phyloP scores from a whole-genome alignment of 805 yeast species.

The Spathaspora arborariae region DNA sequence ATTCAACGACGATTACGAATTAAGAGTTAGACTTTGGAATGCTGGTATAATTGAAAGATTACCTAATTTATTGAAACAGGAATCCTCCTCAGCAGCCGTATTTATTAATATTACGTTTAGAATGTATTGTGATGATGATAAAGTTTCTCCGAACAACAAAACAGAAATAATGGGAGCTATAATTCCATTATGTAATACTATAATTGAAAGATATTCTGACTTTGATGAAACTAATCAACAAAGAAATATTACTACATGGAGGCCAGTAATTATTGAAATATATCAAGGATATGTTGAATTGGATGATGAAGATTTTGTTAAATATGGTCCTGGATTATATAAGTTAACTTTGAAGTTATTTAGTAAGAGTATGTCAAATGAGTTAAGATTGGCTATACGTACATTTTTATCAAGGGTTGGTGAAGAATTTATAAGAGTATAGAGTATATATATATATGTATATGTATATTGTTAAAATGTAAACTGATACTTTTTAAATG shows the following conservation, averaged over 20 bases:
- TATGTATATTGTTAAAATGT: too few relatives aligned
- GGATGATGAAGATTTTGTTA: constrained; percentile 65
- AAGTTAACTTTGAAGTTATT: constrained; percentile 54
- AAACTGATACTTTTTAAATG: too few relatives aligned
- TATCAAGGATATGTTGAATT: constrained; percentile 77
- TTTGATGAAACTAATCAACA: constrained; percentile 77
- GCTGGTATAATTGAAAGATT: constrained; percentile 89
- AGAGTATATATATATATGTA: not conserved
- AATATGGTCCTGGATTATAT: constrained; percentile 58
- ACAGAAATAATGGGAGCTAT: constrained; percentile 49
- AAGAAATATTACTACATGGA: constrained; percentile 79
- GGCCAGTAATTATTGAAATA: constrained; percentile 88
- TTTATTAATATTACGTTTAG: constrained; percentile 77
- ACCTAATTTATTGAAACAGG: constrained; percentile 90
- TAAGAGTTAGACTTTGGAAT: constrained; percentile 85
- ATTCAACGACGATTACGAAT: constrained; percentile 84
- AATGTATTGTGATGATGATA: constrained; percentile 64
- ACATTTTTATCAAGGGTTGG: constrained; percentile 55
- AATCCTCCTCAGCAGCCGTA: constrained; percentile 84
- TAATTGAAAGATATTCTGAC: constrained; percentile 64
- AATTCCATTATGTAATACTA: constrained; percentile 64
- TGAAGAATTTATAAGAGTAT: constrained; percentile 17
- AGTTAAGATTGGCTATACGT: constrained; percentile 58
- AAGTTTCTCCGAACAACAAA: constrained; percentile 45
- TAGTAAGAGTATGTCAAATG: constrained; percentile 57